Evolutionary conservation across 495 filamentous ascomycete genomes (phyloP), one percentile per base, ranked within the genome.

Genomic region (Daldinia bambusicola): DNA sequence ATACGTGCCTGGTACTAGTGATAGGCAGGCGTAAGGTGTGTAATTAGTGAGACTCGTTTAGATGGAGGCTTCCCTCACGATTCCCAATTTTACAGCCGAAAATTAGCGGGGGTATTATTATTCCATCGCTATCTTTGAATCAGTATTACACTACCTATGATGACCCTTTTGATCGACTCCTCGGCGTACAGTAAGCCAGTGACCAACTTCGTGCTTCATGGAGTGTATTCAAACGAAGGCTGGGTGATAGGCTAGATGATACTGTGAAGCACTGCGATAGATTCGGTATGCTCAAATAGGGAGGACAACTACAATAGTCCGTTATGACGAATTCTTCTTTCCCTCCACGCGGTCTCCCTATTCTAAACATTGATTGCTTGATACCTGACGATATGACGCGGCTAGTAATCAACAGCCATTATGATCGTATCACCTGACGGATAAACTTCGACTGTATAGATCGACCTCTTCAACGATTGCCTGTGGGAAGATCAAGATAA

Each of bases 261-360:
- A 18, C 12, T 26, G 31, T 57, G 55, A 18, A 40, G 40, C 31
- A 18, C 12, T 18, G 12, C 16, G n/a, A 7, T 38, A 1, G 10
- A 40, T 38, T 38, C 55, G 32, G 32, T 40, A 4, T 37, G 10
- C 34, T 18, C 14, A 32, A 53, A 16, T 32, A 53, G 22, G 30
- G 50, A 32, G 2, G 30, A 32, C 30, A 16, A 51, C 48, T 51
- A 6, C 7, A 5, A n/a, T 20, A 7, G 53, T 36, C 53, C 32
- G 32, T 20, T 18, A 13, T 18, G 18, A 6, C 9, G n/a, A 20
- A 56, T 56, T 56, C n/a, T 18, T 37, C 16, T 56, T 36, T 32
- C 53, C 34, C 37, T 36, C 53, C 53, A 56, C 53, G 53, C 38
- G 53, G 53, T 6, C 37, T 16, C 32, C 12, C 10, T 57, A 57